Percentiles rank a stretch among this genome's conserved stretches.
Conservation (phyloP, 805 yeast species). For the Ogataea degrootiae region DNA sequence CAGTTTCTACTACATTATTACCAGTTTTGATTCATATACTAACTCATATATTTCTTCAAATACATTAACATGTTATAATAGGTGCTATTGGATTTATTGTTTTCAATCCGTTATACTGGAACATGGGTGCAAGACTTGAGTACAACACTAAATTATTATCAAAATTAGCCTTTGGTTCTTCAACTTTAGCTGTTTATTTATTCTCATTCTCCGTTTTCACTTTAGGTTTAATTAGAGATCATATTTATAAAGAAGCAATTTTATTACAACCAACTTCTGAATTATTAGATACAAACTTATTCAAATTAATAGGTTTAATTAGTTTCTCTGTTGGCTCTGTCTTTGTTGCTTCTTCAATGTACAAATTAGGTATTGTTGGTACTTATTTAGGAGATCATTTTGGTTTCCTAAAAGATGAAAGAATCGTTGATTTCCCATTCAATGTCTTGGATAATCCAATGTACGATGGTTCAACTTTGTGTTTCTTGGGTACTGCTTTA, state of each 20-base stretch:
- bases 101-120: conserved; percentile 96
- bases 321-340: conserved; percentile 69
- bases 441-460: conserved; percentile 88
- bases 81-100: conserved; percentile 63
- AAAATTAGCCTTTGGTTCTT: conserved; percentile 61
- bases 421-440: conserved; percentile 93
- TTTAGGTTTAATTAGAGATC: conserved; percentile 79
- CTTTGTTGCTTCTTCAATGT: conserved; percentile 83
- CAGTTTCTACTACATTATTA: no score
- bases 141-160: conserved; percentile 75
- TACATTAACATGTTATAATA: conserved; percentile 1
- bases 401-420: conserved; percentile 86
- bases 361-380: conserved; percentile 89
- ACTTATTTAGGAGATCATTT: conserved; percentile 97
- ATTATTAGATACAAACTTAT: conserved; percentile 39
- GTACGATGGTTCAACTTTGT: conserved; percentile 89
- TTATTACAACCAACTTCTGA: conserved; percentile 62
- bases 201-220: conserved; percentile 81
- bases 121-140: conserved; percentile 82
- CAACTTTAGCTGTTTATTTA: conserved; percentile 74
- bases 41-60: no score
- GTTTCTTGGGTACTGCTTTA: conserved; percentile 87
- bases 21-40: no score
- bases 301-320: conserved; percentile 42
- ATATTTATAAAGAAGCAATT: conserved; percentile 67